Percentiles rank a stretch among this genome's conserved stretches.
Evolutionary conservation across 2,329 filamentous ascomycete genomes (phyloP).

Genomic region (Metarhizium anisopliae): DNA sequence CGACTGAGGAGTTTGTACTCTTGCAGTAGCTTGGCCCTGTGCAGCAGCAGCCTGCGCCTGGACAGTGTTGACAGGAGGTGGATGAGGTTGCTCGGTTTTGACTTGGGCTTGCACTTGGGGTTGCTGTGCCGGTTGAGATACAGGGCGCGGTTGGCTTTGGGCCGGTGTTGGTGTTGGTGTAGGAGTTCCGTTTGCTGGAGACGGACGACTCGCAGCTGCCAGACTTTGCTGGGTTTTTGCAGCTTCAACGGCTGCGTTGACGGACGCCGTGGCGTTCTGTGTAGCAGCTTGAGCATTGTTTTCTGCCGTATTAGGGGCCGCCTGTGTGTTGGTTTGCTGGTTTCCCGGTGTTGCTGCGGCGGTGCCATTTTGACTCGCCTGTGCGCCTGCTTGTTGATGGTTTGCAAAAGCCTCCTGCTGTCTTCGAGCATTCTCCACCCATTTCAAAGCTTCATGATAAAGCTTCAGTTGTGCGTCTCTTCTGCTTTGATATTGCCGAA

Average conservation of each 20-base stretch:
- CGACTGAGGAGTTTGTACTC: slow-evolving; percentile 41
- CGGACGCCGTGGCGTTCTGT: slow-evolving; percentile 27
- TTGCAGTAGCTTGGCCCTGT: slow-evolving; percentile 38
- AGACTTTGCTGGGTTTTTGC: slow-evolving; percentile 33
- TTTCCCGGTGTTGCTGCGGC: slow-evolving; percentile 15
- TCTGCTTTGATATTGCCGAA: slow-evolving; percentile 33
- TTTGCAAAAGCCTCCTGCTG: slow-evolving; percentile 28
- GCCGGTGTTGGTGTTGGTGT: slow-evolving; percentile 9
- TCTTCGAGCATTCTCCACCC: slow-evolving; percentile 38
- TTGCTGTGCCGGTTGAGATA: slow-evolving; percentile 17
- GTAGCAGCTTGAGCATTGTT: slow-evolving; percentile 19
- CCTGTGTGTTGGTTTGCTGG: slow-evolving; percentile 16
- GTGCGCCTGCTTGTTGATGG: slow-evolving; percentile 10
- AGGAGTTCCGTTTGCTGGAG: slow-evolving; percentile 19
- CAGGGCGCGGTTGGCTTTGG: slow-evolving; percentile 19
- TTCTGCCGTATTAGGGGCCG: slow-evolving; percentile 11
- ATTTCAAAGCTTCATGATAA: slow-evolving; percentile 37
- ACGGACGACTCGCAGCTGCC: slow-evolving; percentile 18
- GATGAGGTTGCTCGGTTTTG: slow-evolving; percentile 25
- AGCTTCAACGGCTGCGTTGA: slow-evolving; percentile 35
- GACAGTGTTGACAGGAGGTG: slow-evolving; percentile 39
- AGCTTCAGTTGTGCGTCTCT: slow-evolving; percentile 35
- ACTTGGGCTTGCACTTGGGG: slow-evolving; percentile 15
- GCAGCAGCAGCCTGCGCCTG: slow-evolving; percentile 30
- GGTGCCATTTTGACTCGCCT: slow-evolving; percentile 14